Percentiles rank a stretch among this genome's conserved stretches.
Conservation (phyloP, 108 stramenopile genomes). For the Cyclotella baltica region DNA sequence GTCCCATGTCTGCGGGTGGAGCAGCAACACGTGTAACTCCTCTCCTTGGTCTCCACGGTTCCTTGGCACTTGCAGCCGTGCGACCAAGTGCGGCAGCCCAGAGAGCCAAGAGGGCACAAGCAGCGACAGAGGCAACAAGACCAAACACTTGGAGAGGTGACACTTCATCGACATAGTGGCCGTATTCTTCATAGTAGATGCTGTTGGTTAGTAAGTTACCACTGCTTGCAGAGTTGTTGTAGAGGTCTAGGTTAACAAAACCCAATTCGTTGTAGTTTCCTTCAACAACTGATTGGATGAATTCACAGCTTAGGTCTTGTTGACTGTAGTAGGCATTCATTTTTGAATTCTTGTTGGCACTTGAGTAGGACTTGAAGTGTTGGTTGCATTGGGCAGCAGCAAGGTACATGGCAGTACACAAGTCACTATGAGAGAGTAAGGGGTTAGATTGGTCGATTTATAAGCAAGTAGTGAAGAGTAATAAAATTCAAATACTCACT, state of each 20-base stretch:
- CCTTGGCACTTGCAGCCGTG: conserved; percentile 20
- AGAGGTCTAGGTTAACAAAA: conserved; percentile 53
- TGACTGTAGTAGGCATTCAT: conserved; percentile 27
- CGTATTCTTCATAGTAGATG: conserved; percentile 31
- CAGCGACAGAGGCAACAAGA: conserved; percentile 20
- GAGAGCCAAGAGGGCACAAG: conserved; percentile 22
- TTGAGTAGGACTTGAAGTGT: conserved; percentile 48
- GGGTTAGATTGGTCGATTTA: background rate
- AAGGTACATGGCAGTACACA: conserved; percentile 57
- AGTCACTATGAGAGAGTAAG: conserved; percentile 40
- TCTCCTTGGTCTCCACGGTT: conserved; percentile 46
- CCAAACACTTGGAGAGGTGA: conserved; percentile 42
- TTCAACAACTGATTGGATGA: conserved; percentile 70
- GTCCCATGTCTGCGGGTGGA: background rate
- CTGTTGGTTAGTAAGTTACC: conserved; percentile 17
- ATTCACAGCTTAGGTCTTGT: conserved; percentile 66
- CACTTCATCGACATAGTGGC: conserved; percentile 27
- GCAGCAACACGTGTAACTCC: background rate
- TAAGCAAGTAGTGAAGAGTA: conserved; percentile 60
- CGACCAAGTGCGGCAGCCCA: conserved; percentile 30
- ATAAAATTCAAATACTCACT: conserved; percentile 5
- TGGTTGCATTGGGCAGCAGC: conserved; percentile 71
- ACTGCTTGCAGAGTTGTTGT: conserved; percentile 14
- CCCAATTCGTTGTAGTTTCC: conserved; percentile 84
- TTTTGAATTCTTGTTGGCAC: conserved; percentile 40